These are phyloP conservation scores for Entamoeba dispar DNA, from an alignment of 208 protist genomes.

Conservation along the genomic window DNA sequence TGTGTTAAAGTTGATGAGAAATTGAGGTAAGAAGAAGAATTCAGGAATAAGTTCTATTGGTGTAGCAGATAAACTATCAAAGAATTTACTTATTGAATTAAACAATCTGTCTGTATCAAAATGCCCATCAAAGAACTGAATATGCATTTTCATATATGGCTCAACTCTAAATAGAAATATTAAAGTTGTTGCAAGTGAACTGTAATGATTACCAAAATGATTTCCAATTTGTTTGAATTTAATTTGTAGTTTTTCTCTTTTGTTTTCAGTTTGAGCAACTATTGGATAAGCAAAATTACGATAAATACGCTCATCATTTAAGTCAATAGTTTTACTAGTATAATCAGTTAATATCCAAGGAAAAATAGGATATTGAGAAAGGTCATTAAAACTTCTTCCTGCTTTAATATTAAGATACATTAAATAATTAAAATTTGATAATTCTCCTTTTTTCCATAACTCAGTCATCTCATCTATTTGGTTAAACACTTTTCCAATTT, in stretches of 20 bases:
- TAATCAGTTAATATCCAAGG: conserved; percentile 31
- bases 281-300: conserved; percentile 40
- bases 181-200: conserved; percentile 21
- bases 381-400: conserved; percentile 10
- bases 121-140: conserved; percentile 31
- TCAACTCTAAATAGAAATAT: conserved; percentile 35
- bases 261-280: conserved; percentile 22
- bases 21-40: conserved; percentile 40
- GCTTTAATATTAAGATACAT: conserved; percentile 18
- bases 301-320: conserved; percentile 27
- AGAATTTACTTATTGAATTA: conserved; percentile 51
- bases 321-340: conserved; percentile 10
- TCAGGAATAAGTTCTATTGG: conserved; percentile 49
- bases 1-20: conserved; percentile 21
- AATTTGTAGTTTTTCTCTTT: neutral
- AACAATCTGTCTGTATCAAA: conserved; percentile 72
- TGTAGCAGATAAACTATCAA: conserved; percentile 41
- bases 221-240: conserved; percentile 25
- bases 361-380: conserved; percentile 26
- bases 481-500: neutral
- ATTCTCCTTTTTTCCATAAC: conserved; percentile 4
- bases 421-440: conserved; percentile 26
- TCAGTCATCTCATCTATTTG: neutral
- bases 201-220: conserved; percentile 42
- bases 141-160: conserved; percentile 27